Evolutionary conservation across 78 protist species (phyloP), one percentile per base, ranked within the genome.

Genomic region (Salpingoeca rosetta): DNA sequence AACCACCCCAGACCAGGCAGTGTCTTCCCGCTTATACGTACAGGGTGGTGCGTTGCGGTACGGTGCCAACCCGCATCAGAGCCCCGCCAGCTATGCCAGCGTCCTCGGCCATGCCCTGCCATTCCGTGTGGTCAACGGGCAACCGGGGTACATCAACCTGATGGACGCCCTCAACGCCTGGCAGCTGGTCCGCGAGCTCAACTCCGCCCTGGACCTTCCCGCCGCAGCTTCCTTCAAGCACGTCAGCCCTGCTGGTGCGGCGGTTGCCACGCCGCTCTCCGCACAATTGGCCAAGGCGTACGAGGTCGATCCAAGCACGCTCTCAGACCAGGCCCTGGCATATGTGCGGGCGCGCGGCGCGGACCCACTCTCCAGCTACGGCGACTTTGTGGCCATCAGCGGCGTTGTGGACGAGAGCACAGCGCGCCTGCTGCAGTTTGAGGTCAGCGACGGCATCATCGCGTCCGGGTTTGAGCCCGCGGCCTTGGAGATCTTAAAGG

Each of bases 191-290:
- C 38, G 40, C 42, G 96, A 93, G 85, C 79, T 84, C 65, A 39
- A 36, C 43, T 39, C 1, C 1, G 94, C 92, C 3, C 76, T 80
- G 37, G 82, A 79, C 79, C 88, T 93, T 24, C 90, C 92, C 3
- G 96, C 96, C 3, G 96, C 96, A 0, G 93, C 96, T 28, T 93
- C 96, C n/a, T 93, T 93, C 92, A 93, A 93, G 92, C 96, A 93
- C 85, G 92, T 89, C 42, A 44, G 84, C 43, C 96, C 96, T 2
- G 96, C 96, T 12, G 96, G 95, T 37, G 86, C 84, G 22, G 85
- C 91, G 40, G 84, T 88, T 40, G 51, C 44, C 44, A 87, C 42
- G 26, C 88, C 87, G 27, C 89, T 93, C 76, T 31, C 87, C 0
- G 88, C 73, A 3, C 86, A 11, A 35, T 84, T 88, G 81, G 76